phyloP scores from a whole-genome alignment of 306 rosid species.

The Cucumis hystrix region DNA sequence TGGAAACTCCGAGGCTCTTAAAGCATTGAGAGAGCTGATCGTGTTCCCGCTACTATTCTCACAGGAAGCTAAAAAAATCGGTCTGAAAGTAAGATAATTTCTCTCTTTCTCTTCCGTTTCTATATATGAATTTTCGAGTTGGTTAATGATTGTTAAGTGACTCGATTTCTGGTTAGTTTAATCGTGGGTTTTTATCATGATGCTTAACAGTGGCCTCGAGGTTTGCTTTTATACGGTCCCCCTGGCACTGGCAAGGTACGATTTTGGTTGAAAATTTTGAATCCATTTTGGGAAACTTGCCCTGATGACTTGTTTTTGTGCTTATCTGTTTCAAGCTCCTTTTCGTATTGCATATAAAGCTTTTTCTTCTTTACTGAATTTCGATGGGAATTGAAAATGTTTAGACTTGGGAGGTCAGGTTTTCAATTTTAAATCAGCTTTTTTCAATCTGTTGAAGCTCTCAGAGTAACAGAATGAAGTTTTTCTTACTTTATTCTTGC shows the following conservation, averaged over 20 bases:
- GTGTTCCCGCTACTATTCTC: constrained; percentile 48
- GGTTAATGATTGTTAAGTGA: not conserved
- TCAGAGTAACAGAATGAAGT: not conserved
- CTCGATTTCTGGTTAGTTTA: not conserved
- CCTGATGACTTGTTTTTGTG: not conserved
- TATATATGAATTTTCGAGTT: not conserved
- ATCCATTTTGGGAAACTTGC: not conserved
- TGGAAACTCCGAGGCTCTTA: constrained; percentile 60
- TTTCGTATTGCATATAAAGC: not conserved
- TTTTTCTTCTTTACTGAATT: not conserved
- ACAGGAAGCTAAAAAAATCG: constrained; percentile 39
- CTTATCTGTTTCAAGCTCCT: not conserved
- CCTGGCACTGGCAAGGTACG: constrained; percentile 91
- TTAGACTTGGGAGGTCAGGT: not conserved
- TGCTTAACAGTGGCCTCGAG: constrained; percentile 66
- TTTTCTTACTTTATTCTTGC: not conserved
- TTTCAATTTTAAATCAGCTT: not conserved
- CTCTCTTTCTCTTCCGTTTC: not conserved
- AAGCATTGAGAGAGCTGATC: constrained; percentile 67
- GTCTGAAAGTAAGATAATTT: constrained; percentile 42
- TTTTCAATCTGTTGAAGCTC: not conserved
- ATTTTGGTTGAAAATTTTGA: not conserved
- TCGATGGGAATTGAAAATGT: not conserved
- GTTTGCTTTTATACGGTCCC: constrained; percentile 78
- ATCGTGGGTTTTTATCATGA: not conserved